A percentile compares a stretch with the other conserved stretches of the same genome.
phyloP scores from a whole-genome alignment of 768 basidiomycete species.

The Suillus plorans region DNA sequence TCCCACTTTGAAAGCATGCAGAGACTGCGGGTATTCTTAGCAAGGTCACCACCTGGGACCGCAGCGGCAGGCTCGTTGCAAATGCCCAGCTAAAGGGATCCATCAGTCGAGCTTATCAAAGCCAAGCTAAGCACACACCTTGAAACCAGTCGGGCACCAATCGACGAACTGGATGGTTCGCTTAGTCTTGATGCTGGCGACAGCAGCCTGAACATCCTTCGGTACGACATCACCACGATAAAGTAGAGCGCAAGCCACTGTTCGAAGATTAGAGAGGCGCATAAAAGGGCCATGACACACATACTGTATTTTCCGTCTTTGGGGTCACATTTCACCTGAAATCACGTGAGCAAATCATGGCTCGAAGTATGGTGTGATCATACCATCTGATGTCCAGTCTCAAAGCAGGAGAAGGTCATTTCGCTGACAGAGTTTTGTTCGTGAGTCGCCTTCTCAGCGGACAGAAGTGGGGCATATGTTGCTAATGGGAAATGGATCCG shows the following conservation, averaged over 20 bases:
- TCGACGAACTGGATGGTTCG: slow-evolving; percentile 98
- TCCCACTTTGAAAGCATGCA: slow-evolving; percentile 94
- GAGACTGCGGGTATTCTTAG: slow-evolving; percentile 89
- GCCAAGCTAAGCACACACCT: slow-evolving; percentile 37
- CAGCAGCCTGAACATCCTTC: slow-evolving; percentile 92
- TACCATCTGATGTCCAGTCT: slow-evolving; percentile 95
- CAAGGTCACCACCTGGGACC: slow-evolving; percentile 93
- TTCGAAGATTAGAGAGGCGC: slow-evolving; percentile 15
- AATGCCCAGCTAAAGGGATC: slow-evolving; percentile 71
- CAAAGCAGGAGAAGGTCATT: slow-evolving; percentile 99
- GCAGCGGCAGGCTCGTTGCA: slow-evolving; percentile 94
- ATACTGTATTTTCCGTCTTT: slow-evolving; percentile 97
- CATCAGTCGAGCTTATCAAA: slow-evolving; percentile 18
- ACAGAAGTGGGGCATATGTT: slow-evolving; percentile 92
- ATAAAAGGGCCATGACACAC: slow-evolving; percentile 28
- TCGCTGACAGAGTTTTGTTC: slow-evolving; percentile 97
- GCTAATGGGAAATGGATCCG: slow-evolving; percentile 99
- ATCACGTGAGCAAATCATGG: slow-evolving; percentile 1
- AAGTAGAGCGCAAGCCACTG: slow-evolving; percentile 88
- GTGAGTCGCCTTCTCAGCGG: slow-evolving; percentile 92
- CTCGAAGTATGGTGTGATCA: neutral
- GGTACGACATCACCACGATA: slow-evolving; percentile 97
- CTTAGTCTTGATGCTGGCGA: slow-evolving; percentile 95
- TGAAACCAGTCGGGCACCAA: slow-evolving; percentile 98
- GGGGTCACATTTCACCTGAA: slow-evolving; percentile 81